Base-by-base conservation (phyloP, 306 rosid species). In the Citrullus mucosospermus region DNA sequence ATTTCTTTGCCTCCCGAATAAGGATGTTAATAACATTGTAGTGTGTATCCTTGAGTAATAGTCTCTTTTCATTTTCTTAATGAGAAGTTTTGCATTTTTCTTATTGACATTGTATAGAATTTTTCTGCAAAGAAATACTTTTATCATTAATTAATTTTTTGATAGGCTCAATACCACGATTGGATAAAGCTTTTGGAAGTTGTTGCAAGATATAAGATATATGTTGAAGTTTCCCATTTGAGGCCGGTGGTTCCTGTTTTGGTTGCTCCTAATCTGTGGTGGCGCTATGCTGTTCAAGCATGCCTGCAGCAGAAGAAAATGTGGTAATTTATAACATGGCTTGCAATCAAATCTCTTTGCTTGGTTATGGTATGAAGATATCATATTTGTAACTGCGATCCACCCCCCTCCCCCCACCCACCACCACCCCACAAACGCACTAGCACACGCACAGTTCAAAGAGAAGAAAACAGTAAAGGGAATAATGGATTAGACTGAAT, bases 131-230 rank as follows among this genome's bases (percentile, higher is more conserved):
- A 22, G 43, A 28, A 60, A 78, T 44, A 32, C 32, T 59, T 77
- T 20, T 48, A 22, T 6, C 30, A 62, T 17, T 7, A 77, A 39
- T 44, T 53, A 54, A 41, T 76, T 59, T 73, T 65, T 72, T 83
- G 71, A 28, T 78, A 95, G 99, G 87, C 91, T 54, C 99, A 95
- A 81, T 95, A 92, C 83, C 80, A 88, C 82, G 99, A 95, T 85
- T 88, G 97, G 99, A 89, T 95, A 76, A 95, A 88, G 83, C 90
- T 95, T 28, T 76, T 95, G 85, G 99, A 95, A 90, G 96, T 88
- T 69, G 85, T 92, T 80, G 92, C 99, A 46, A 89, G 97, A 82
- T 91, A 88, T 88, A 92, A 88, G 87, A 85, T 84, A 71, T 88
- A 90, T 75, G 85, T 92, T 86, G 99, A 88, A 76, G 85, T 92